Base-by-base conservation (phyloP, 2,329 filamentous ascomycete species). In the Sphaceloma murrayae region DNA sequence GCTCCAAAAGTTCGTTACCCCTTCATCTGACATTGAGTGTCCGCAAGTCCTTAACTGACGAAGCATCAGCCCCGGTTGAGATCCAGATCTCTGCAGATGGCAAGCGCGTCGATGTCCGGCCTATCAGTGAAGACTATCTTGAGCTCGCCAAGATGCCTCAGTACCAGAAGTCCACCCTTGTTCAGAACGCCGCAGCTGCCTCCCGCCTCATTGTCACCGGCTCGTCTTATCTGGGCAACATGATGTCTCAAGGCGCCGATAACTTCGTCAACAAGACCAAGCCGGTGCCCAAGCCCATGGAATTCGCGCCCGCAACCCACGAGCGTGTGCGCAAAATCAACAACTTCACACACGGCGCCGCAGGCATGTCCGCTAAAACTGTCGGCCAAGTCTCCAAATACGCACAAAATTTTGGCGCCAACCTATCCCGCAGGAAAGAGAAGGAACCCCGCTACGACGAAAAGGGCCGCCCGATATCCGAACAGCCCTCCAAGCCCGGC, bases 131-230 rank as follows among this genome's bases (percentile, higher is more conserved):
- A 38, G 78, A 85, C 54, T 86, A 91, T 55, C 72, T 91, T 32
- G 77, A 80, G 46, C 77, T 84, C 67, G 74, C 85, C 31, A 73
- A 84, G 56, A 88, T 96, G 56, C 91, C 91, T 0, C 84, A 86
- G n/a, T 98, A 95, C 66, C 79, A 84, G 56, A 82, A 85, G 59
- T 94, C 85, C 1, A 78, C 80, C 13, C 69, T 98, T 14, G 89
- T 98, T 10, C 82, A 85, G 48, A 85, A 85, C 53, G 89, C 91
- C 2, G 82, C 82, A 4, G 83, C 81, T 14, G 91, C 89, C 1
- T 96, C 91, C 2, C 83, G 88, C 4, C 72, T 98, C 13, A 86
- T 98, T 52, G 85, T 98, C 30, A 94, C 89, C 0, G 84, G 83
- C 5, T 89, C 86, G 17, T 77, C 79, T 51, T 80, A 84, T 53